Conservation (phyloP, 495 filamentous ascomycete genomes). For the Aeminium ludgeri region DNA sequence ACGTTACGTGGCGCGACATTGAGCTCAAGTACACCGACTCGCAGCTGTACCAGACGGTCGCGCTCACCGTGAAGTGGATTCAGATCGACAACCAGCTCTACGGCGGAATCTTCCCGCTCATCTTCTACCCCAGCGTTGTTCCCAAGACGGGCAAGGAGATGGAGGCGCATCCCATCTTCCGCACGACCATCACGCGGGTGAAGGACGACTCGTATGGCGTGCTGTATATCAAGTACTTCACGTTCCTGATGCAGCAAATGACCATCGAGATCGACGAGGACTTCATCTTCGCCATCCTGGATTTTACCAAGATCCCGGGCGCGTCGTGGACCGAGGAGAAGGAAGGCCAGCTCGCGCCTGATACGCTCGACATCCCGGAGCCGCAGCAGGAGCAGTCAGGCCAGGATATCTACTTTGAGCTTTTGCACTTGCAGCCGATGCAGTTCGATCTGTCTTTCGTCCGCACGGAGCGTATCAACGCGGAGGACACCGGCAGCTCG, state of each 20-base stretch:
- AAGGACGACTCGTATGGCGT: constrained; percentile 98
- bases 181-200: constrained; percentile 77
- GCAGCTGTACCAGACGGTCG: constrained; percentile 76
- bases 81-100: constrained; percentile 99
- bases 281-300: constrained; percentile 87
- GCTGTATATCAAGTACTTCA: constrained; percentile 96
- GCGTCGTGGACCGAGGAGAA: constrained; percentile 77
- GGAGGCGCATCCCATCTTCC: constrained; percentile 87
- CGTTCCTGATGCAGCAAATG: constrained; percentile 88
- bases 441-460: constrained; percentile 95
- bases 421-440: constrained; percentile 93
- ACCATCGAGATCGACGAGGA: constrained; percentile 95
- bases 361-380: constrained; percentile 77
- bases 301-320: constrained; percentile 87
- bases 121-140: constrained; percentile 95
- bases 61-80: constrained; percentile 87
- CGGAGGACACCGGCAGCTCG: constrained; percentile 71
- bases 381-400: constrained; percentile 66
- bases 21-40: constrained; percentile 85
- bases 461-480: constrained; percentile 89
- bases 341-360: constrained; percentile 75
- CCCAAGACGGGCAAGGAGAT: constrained; percentile 96
- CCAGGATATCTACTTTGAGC: constrained; percentile 93
- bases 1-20: constrained; percentile 85
- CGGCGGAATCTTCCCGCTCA: constrained; percentile 92